Base-by-base conservation (phyloP, 805 yeast species). In the Zygotorulaspora chibaensis region DNA sequence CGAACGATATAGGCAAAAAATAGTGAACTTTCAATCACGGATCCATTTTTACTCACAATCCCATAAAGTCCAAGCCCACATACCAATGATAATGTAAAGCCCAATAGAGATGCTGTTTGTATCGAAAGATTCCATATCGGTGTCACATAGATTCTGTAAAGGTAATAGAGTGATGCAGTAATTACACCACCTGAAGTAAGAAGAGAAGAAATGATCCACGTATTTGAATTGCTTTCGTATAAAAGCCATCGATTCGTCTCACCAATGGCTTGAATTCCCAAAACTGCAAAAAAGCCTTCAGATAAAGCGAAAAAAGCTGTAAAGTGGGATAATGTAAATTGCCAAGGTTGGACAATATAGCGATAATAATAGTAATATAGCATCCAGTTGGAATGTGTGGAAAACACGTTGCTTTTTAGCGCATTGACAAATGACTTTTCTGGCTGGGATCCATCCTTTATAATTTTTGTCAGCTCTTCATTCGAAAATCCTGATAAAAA, bases 241-340 rank as follows among this genome's bases (percentile, higher is more conserved):
- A 55, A 78, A 37, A 87, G 69, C 84, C 90, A 83, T 50, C 77
- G 75, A 43, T 86, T 75, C 8, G 87, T 80, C 57, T 89, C 89
- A 8, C 98, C 96, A 35, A 87, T 76, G 11, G 96, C 87, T 68
- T 93, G 99, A 50, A 93, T 88, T n/a, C 88, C 82, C 46, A 93
- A 72, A 20, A 93, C 76, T 0, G 96, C 81, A 66, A 96, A 95
- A 56, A 93, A 83, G 1, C 99, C 99, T 68, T 93, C 99, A 42
- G 90, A 69, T 15, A 89, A 73, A 0, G 96, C 87, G 66, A 93
- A 91, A 38, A 87, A 71, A 1, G 96, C 93, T 0, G 99, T 93
- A 4, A 96, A 80, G 61, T 89, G 86, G 42, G 80, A 73, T 30
- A 93, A 70, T 26, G 84, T 66, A 38, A 75, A 62, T 50, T 79